These are phyloP conservation scores for Baorangia bicolor DNA, from an alignment of 768 basidiomycete genomes.

Conservation along the genomic window DNA sequence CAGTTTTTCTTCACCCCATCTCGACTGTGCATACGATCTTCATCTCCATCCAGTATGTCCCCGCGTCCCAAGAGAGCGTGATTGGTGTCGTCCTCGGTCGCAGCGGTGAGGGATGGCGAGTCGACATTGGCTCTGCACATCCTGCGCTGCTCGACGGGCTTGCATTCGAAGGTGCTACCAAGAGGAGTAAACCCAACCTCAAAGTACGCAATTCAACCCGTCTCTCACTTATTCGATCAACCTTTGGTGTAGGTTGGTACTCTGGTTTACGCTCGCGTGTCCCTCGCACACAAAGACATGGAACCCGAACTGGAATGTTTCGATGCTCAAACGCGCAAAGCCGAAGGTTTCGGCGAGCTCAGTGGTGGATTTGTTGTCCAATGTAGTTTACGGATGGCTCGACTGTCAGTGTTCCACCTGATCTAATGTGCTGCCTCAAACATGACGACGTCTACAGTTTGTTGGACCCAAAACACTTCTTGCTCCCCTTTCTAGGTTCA, in stretches of 20 bases:
- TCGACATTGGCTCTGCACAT: conserved; percentile 92
- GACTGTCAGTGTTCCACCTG: conserved; percentile 57
- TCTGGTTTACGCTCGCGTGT: conserved; percentile 88
- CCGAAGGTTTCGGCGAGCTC: conserved; percentile 92
- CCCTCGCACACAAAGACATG: conserved; percentile 95
- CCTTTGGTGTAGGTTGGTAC: conserved; percentile 68
- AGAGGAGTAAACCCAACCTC: conserved; percentile 90
- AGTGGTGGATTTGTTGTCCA: conserved; percentile 83
- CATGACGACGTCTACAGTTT: conserved; percentile 46
- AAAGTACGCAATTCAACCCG: conserved; percentile 52
- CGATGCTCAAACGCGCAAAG: conserved; percentile 87
- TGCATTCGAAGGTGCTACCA: conserved; percentile 95
- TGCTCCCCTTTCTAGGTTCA: conserved; percentile 77
- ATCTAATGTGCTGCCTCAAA: background rate
- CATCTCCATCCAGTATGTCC: conserved; percentile 67
- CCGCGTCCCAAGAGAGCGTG: conserved; percentile 86
- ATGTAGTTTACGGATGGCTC: conserved; percentile 82
- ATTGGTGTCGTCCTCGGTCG: conserved; percentile 80
- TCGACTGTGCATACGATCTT: background rate
- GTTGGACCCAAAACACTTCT: conserved; percentile 76
- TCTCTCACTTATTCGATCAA: conserved; percentile 4
- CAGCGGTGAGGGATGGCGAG: conserved; percentile 86
- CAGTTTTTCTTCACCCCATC: conserved; percentile 28
- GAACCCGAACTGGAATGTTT: conserved; percentile 98
- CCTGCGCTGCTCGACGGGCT: conserved; percentile 81